Conservation (phyloP, 805 yeast genomes). For the Ogataea pini region DNA sequence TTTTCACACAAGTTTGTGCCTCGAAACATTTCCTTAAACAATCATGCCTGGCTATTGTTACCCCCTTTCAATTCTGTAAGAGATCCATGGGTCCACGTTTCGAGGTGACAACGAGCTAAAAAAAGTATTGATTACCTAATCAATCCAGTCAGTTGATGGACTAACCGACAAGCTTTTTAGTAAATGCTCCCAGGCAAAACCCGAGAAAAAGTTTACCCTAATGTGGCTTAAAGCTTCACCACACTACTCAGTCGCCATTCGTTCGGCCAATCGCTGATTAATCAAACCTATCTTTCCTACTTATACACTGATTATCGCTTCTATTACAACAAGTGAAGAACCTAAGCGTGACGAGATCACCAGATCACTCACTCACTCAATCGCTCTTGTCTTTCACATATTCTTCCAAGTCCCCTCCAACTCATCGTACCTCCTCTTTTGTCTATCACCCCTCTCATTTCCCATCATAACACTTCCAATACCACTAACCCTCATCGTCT, state of each 20-base stretch:
- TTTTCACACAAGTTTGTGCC: too few species aligned
- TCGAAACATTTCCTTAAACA: neutral
- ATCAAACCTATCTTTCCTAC: too few species aligned
- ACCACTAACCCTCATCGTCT: constrained; percentile 70
- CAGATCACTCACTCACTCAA: neutral
- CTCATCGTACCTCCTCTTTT: constrained; percentile 37
- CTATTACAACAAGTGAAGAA: too few species aligned
- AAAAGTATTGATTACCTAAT: neutral
- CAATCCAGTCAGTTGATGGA: neutral
- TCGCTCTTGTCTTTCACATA: neutral
- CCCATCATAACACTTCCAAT: constrained; percentile 35
- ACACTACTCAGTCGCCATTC: too few species aligned
- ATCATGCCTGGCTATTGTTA: neutral
- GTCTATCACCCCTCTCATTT: constrained; percentile 12
- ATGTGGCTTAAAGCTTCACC: too few species aligned
- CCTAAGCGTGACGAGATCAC: too few species aligned
- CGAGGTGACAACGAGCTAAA: neutral
- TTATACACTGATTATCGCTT: too few species aligned
- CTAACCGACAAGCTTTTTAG: neutral
- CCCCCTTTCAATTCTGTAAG: neutral
- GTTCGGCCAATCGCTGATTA: too few species aligned
- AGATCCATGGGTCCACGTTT: neutral
- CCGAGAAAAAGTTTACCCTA: too few species aligned
- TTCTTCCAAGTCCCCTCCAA: constrained; percentile 37
- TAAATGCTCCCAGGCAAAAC: too few species aligned